Conservation (phyloP, 1,139 yeast genomes). For the Blastobotrys serpentis region DNA sequence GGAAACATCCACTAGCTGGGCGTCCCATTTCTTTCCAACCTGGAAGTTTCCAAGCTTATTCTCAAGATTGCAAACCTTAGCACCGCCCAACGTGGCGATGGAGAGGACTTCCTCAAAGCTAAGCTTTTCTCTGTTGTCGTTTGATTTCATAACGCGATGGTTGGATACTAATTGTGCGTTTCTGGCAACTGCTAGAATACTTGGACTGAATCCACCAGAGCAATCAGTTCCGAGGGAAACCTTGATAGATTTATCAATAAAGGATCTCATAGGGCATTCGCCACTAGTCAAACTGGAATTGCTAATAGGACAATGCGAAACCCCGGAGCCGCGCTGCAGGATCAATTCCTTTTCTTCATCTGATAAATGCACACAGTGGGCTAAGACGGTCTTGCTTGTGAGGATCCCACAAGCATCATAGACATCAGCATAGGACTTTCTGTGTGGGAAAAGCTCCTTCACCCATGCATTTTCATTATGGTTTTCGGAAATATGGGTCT, state of each 20-base stretch:
- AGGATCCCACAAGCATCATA: conserved; percentile 65
- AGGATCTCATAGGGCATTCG: conserved; percentile 77
- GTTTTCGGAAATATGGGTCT: conserved; percentile 89
- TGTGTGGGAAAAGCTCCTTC: conserved; percentile 67
- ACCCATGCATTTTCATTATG: conserved; percentile 74
- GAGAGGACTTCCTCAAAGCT: conserved; percentile 70
- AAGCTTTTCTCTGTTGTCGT: conserved; percentile 49
- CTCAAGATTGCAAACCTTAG: conserved; percentile 64
- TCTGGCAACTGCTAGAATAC: conserved; percentile 71
- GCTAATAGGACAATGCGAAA: conserved; percentile 92
- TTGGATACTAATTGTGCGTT: conserved; percentile 83
- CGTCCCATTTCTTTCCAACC: conserved; percentile 79
- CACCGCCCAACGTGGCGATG: conserved; percentile 90
- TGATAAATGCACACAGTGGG: conserved; percentile 81
- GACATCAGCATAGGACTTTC: conserved; percentile 68
- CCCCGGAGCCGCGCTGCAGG: conserved; percentile 57
- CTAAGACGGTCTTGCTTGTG: conserved; percentile 67
- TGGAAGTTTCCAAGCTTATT: conserved; percentile 66
- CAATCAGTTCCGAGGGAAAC: conserved; percentile 90
- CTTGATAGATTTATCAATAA: conserved; percentile 64
- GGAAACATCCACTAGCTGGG: conserved; percentile 68
- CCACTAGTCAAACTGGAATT: conserved; percentile 89
- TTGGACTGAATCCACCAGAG: conserved; percentile 86
- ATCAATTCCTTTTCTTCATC: conserved; percentile 63
- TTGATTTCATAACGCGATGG: conserved; percentile 67